Evolutionary conservation across 2,329 filamentous ascomycete genomes (phyloP).

Genomic region (Clarireedia homoeocarpa): DNA sequence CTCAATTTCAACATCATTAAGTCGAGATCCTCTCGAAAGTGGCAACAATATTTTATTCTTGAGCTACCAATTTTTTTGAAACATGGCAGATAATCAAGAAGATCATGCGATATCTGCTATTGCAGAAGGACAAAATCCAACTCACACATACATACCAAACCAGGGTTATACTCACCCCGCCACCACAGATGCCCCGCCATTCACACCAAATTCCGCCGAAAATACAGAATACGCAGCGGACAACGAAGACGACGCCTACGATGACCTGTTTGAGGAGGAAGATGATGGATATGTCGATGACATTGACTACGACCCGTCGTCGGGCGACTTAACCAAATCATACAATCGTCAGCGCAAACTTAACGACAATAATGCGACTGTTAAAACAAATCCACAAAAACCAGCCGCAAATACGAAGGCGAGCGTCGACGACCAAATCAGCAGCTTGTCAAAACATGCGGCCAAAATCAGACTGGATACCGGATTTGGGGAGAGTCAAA

Average conservation of each 20-base stretch:
- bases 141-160: conserved; percentile 41
- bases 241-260: conserved; percentile 36
- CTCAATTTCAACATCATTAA: background rate
- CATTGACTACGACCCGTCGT: conserved; percentile 46
- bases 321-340: conserved; percentile 70
- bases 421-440: conserved; percentile 80
- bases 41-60: background rate
- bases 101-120: conserved; percentile 18
- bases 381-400: conserved; percentile 68
- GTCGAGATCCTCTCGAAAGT: background rate
- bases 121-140: conserved; percentile 38
- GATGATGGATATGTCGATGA: conserved; percentile 55
- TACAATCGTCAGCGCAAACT: conserved; percentile 74
- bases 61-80: background rate
- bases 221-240: conserved; percentile 29
- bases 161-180: conserved; percentile 37
- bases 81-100: conserved; percentile 15
- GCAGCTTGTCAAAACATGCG: conserved; percentile 76
- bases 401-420: conserved; percentile 72
- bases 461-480: conserved; percentile 75
- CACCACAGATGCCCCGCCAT: conserved; percentile 28
- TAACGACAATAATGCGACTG: conserved; percentile 41
- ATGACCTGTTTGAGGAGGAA: conserved; percentile 47
- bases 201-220: conserved; percentile 25
- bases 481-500: conserved; percentile 41